Conservation (phyloP, 306 rosid genomes). For the Argentina anserina region DNA sequence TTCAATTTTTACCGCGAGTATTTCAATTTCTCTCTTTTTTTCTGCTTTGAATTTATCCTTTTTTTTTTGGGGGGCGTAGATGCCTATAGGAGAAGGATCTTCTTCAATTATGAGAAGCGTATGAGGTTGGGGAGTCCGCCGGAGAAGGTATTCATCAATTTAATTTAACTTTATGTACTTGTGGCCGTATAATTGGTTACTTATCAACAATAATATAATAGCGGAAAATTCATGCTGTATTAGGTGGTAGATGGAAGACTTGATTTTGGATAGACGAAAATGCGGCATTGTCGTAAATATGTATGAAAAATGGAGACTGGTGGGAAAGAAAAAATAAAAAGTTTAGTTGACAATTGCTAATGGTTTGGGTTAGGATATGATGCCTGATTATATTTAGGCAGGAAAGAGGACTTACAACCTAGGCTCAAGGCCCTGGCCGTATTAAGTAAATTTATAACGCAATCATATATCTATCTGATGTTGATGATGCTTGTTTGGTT, state of each 20-base stretch:
- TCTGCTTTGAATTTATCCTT: not conserved
- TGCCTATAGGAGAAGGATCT: conserved; percentile 72
- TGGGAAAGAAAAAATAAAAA: not conserved
- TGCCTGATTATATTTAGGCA: not conserved
- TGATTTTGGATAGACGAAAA: not conserved
- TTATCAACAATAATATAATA: too few species aligned
- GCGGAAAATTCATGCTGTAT: not conserved
- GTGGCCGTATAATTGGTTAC: too few species aligned
- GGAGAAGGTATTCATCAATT: conserved; percentile 52
- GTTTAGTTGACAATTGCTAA: not conserved
- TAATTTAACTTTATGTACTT: too few species aligned
- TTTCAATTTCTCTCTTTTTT: not conserved
- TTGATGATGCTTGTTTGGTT: not conserved
- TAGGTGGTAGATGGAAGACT: not conserved
- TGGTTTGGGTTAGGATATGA: not conserved
- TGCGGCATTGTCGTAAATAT: not conserved
- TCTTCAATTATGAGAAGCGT: conserved; percentile 94
- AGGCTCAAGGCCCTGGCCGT: not conserved
- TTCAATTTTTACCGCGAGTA: not conserved
- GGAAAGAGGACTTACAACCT: not conserved
- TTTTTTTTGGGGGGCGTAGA: conserved; percentile 40
- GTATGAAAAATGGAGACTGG: not conserved
- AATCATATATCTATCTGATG: not conserved
- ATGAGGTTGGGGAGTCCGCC: conserved; percentile 79
- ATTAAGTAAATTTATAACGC: not conserved